Conservation (phyloP, 495 filamentous ascomycete genomes). For the Cladorrhinum samala region DNA sequence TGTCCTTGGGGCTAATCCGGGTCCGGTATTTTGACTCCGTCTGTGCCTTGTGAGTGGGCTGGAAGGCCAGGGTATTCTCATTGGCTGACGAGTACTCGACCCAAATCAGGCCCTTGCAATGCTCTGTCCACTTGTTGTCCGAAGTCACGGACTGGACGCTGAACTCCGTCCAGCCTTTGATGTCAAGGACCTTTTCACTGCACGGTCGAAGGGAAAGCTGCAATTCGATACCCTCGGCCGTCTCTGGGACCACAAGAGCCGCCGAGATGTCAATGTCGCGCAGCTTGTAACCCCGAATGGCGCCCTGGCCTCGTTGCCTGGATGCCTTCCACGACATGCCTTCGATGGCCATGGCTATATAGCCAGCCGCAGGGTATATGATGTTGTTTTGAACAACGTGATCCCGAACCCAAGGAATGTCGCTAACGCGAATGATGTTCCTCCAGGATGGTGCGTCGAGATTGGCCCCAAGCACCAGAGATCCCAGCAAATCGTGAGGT, state of each 20-base stretch:
- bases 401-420: constrained; percentile 45
- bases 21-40: constrained; percentile 17
- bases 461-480: constrained; percentile 24
- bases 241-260: constrained; percentile 38
- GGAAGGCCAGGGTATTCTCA: not conserved
- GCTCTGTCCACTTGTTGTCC: constrained; percentile 35
- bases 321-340: constrained; percentile 20
- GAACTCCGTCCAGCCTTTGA: constrained; percentile 30
- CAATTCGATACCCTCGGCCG: constrained; percentile 30
- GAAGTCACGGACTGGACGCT: constrained; percentile 40
- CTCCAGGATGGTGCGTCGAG: constrained; percentile 36
- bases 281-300: constrained; percentile 25
- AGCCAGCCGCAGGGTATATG: constrained; percentile 51
- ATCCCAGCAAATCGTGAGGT: constrained; percentile 47
- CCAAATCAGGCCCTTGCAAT: constrained; percentile 28
- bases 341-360: constrained; percentile 48
- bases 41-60: constrained; percentile 1
- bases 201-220: constrained; percentile 38
- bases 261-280: constrained; percentile 37
- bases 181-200: constrained; percentile 30
- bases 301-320: not conserved
- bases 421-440: constrained; percentile 31
- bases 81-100: constrained; percentile 16
- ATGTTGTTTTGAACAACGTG: constrained; percentile 35
- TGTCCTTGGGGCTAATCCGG: constrained; percentile 16